phyloP scores from a whole-genome alignment of 495 filamentous ascomycete genomes.

The Articulospora tetracladia region DNA sequence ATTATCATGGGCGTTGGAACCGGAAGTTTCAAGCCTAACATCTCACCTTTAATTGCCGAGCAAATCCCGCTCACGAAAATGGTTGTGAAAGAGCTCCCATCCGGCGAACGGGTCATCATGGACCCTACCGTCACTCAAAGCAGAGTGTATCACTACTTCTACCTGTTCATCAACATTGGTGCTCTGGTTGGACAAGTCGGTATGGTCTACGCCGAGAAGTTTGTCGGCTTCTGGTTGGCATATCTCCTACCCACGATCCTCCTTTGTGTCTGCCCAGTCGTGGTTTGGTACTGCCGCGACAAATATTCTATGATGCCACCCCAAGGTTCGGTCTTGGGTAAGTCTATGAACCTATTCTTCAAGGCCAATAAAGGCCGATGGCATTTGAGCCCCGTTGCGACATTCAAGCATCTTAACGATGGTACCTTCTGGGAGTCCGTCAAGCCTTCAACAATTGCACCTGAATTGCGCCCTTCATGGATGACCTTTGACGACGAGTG shows the following conservation, averaged over 20 bases:
- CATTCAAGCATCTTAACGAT: conserved; percentile 50
- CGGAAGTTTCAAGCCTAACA: conserved; percentile 63
- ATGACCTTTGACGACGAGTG: conserved; percentile 70
- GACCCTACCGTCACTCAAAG: conserved; percentile 61
- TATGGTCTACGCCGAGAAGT: conserved; percentile 68
- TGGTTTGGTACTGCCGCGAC: conserved; percentile 58
- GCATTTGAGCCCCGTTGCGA: conserved; percentile 46
- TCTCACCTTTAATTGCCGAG: conserved; percentile 57
- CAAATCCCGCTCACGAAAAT: conserved; percentile 43
- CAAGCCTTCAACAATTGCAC: conserved; percentile 44
- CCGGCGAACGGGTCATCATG: conserved; percentile 63
- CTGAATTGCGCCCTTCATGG: conserved; percentile 39
- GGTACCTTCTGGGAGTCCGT: conserved; percentile 50
- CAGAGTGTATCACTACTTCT: conserved; percentile 62
- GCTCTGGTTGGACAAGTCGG: conserved; percentile 28
- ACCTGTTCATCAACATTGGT: conserved; percentile 69
- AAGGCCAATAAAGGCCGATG: conserved; percentile 62
- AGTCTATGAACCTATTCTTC: conserved; percentile 50
- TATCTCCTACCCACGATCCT: conserved; percentile 57
- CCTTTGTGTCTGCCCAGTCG: conserved; percentile 56
- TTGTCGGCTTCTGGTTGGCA: conserved; percentile 75
- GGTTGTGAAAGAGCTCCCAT: conserved; percentile 40
- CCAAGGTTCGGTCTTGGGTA: conserved; percentile 58
- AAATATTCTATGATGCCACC: conserved; percentile 56
- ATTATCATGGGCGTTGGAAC: conserved; percentile 63